Evolutionary conservation across 352 stramenopile species (phyloP), one percentile per base, ranked within the genome.

Genomic region (Globisporangium camurandrum): DNA sequence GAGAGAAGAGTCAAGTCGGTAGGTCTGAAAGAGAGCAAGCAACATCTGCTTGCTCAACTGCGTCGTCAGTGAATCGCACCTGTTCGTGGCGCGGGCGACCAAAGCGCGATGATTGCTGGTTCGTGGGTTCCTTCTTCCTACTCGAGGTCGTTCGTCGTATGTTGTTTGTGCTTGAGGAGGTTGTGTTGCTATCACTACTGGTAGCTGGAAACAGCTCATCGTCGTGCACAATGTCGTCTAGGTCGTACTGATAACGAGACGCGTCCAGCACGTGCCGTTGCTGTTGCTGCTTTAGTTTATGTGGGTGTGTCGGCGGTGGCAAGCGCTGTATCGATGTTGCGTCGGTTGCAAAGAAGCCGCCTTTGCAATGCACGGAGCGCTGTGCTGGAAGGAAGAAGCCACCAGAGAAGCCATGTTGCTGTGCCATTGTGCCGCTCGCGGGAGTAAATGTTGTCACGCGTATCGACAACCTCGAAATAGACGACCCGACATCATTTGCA

Each of bases 341-440:
- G 33, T 65, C 58, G 0, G 67, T 61, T n/a, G 66, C 49, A 50
- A 82, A 82, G 58, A 81, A 78, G 2, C 70, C 70, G 38, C 70
- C 70, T 41, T 73, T 64, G 57, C 64, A 75, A 46, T 82, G 70
- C 30, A 78, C 55, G 0, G 70, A 82, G 23, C 67, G 67, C 60
- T 82, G 70, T 17, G 70, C 70, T 3, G 70, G 70, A 16, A 82
- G 59, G 50, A 82, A 82, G 63, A 82, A 82, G 23, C 70, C 70
- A 6, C 67, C 67, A 0, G 66, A 71, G 56, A 75, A 69, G 14
- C 67, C 65, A n/a, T n/a, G n/a, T n/a, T n/a, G n/a, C 11, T 66
- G 47, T 36, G 62, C 23, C 60, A 64, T 68, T 10, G 14, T 16
- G 31, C 5, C n/a, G 30, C 22, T 17, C 30, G 11, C 6, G n/a